Evolutionary conservation across 176 grass and related monocot species (phyloP), one percentile per base, ranked within the genome.

Genomic region (Oryza meridionalis): DNA sequence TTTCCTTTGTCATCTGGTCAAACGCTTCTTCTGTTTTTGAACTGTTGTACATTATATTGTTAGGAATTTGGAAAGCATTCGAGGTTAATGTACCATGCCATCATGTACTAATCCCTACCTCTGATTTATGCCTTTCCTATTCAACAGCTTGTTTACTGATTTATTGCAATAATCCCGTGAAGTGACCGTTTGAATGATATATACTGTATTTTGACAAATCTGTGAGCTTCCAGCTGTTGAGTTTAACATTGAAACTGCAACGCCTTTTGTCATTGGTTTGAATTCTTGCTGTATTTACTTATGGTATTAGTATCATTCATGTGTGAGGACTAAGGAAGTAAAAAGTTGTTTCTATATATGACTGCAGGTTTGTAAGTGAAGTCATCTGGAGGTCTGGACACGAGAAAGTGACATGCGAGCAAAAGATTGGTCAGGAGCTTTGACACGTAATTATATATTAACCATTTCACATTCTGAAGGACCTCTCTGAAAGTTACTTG

Each of bases 381-480:
- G 79, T 63, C 79, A 79, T n/a, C 21, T 61, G 50, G 16, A 53
- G 5, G 14, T 37, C 12, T 51, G 13, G 68, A 47, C 88, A 86
- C 27, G 62, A 32, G 69, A 83, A 75, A 83, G 78, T 74, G 84
- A 83, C 75, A 64, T 27, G 29, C 25, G 63, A 69, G 43, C 71
- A 87, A 63, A 82, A 70, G 78, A 69, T 38, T 14, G 71, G 63
- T 44, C 70, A 33, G 69, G 61, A 64, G 47, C 31, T 83, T 72
- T 40, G 58, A 22, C 61, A 42, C 1, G 72, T 73, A 86, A 74
- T 9, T 62, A 68, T 86, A 86, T 82, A 78, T 72, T 90, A 68
- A 51, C 79, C 38, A 62, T 90, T 61, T 67, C 49, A 29, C 64
- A 75, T 83, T 82, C 88, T 86, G 26, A 79, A 61, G 68, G 67